Conservation (phyloP, 768 basidiomycete species). For the Lentinula guzmanii region DNA sequence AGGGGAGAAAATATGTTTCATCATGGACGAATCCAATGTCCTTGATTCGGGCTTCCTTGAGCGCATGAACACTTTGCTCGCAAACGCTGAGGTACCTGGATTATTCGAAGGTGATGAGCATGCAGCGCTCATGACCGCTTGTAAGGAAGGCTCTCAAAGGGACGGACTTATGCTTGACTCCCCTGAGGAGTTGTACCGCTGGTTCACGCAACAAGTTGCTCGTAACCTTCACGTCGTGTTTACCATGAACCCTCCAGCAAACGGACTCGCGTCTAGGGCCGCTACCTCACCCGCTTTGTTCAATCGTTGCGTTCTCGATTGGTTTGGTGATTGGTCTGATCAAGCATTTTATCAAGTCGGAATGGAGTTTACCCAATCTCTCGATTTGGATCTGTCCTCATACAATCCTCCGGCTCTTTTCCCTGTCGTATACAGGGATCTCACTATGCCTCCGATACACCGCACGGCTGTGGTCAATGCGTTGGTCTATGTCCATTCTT, state of each 20-base stretch:
- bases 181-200: slow-evolving; percentile 93
- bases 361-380: slow-evolving; percentile 89
- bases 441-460: slow-evolving; percentile 83
- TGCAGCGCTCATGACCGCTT: slow-evolving; percentile 96
- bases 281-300: slow-evolving; percentile 97
- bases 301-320: slow-evolving; percentile 98
- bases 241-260: slow-evolving; percentile 98
- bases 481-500: slow-evolving; percentile 86
- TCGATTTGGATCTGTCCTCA: slow-evolving; percentile 85
- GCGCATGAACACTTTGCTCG: slow-evolving; percentile 98
- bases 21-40: slow-evolving; percentile 99
- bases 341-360: slow-evolving; percentile 98
- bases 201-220: slow-evolving; percentile 98
- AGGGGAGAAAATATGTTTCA: slow-evolving; percentile 98
- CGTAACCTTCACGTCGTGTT: slow-evolving; percentile 98
- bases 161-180: slow-evolving; percentile 98
- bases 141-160: slow-evolving; percentile 98
- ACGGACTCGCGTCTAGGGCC: slow-evolving; percentile 90
- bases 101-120: slow-evolving; percentile 99
- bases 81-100: slow-evolving; percentile 99
- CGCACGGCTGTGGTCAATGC: slow-evolving; percentile 91
- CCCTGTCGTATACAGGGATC: slow-evolving; percentile 83
- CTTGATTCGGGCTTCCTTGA: slow-evolving; percentile 98
- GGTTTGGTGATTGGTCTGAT: slow-evolving; percentile 99
- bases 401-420: slow-evolving; percentile 79